Percentiles rank a stretch among this genome's conserved stretches.
These are phyloP conservation scores for Paratinospora sagittata DNA, from an alignment of 164 flowering plant species.

Conservation along the genomic window DNA sequence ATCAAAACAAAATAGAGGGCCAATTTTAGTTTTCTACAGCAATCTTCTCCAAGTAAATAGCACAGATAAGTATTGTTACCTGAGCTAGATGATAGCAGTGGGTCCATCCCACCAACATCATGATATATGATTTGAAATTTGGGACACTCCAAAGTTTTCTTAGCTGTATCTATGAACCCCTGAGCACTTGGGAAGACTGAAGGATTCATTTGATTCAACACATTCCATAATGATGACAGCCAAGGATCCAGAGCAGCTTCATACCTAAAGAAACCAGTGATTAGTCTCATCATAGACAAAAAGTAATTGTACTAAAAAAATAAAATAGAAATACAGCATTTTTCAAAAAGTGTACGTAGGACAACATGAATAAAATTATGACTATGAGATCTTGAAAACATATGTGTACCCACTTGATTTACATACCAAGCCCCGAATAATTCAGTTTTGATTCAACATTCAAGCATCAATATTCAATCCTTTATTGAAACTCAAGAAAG, in stretches of 20 bases:
- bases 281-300: no score
- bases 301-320: no score
- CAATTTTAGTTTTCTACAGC: background rate
- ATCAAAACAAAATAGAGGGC: background rate
- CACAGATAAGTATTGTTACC: conserved; percentile 31
- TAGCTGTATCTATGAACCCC: conserved; percentile 29
- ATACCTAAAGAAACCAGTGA: conserved; percentile 45
- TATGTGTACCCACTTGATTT: no score
- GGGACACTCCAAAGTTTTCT: conserved; percentile 50
- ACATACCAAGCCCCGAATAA: no score
- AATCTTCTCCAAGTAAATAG: background rate
- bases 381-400: no score
- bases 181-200: conserved; percentile 49
- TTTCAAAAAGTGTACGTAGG: no score
- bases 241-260: conserved; percentile 97
- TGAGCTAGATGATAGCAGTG: conserved; percentile 27
- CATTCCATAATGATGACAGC: conserved; percentile 79
- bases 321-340: no score
- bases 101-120: conserved; percentile 22
- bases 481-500: no score
- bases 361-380: no score
- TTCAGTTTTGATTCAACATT: no score
- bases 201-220: conserved; percentile 42
- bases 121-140: conserved; percentile 60
- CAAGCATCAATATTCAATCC: no score